Percentiles rank a stretch among this genome's conserved stretches.
Conservation (phyloP, 2,329 filamentous ascomycete species). For the Monosporascus sp. region DNA sequence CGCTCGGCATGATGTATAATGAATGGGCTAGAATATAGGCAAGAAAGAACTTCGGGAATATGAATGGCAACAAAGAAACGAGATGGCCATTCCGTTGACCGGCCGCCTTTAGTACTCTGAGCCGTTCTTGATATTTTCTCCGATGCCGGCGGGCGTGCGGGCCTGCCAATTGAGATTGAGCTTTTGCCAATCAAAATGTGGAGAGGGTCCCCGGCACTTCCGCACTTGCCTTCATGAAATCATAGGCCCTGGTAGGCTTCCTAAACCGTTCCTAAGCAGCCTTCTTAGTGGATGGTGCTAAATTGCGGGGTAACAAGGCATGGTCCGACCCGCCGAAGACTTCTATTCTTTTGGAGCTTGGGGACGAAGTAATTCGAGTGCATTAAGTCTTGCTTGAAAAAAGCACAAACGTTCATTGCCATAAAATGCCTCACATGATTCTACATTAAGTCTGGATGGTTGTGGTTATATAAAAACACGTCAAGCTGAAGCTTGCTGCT, state of each 20-base stretch:
- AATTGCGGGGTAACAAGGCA: background rate
- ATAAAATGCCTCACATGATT: too few relatives aligned
- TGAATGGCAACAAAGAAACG: background rate
- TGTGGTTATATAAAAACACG: too few relatives aligned
- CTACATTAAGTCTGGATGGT: too few relatives aligned
- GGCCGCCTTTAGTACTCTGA: background rate
- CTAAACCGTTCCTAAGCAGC: background rate
- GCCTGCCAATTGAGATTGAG: background rate
- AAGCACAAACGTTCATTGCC: too few relatives aligned
- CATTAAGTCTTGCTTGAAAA: too few relatives aligned
- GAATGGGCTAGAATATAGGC: background rate
- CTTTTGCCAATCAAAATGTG: background rate
- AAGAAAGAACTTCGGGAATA: background rate
- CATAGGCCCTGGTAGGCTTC: background rate
- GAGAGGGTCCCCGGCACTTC: background rate
- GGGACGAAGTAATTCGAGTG: too few relatives aligned
- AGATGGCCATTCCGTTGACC: background rate
- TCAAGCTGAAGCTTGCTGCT: too few relatives aligned
- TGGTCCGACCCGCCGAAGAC: background rate
- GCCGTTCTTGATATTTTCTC: background rate
- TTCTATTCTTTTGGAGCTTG: too few relatives aligned
- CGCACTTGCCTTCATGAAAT: background rate
- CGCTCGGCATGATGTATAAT: conserved; percentile 62
- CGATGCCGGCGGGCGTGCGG: background rate
- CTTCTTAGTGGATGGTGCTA: background rate